These are phyloP conservation scores for Xerocomus spinulosus DNA, from an alignment of 768 basidiomycete species.

Conservation along the genomic window DNA sequence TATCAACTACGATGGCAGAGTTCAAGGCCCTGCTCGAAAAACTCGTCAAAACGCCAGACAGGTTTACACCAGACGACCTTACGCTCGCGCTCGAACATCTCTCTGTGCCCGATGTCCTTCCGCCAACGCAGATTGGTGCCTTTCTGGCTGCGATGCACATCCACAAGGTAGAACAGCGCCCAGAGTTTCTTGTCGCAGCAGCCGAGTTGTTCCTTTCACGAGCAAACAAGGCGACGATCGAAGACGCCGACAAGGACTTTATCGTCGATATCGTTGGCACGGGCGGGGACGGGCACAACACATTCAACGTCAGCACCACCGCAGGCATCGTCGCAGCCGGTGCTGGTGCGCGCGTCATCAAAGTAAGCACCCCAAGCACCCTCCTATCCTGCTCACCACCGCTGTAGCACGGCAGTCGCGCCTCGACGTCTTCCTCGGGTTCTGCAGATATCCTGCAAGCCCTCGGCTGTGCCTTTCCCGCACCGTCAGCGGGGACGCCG, in stretches of 20 bases:
- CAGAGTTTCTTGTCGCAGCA: conserved; percentile 75
- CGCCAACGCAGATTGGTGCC: conserved; percentile 77
- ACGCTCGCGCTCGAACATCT: conserved; percentile 68
- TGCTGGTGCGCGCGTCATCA: conserved; percentile 88
- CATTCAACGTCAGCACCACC: conserved; percentile 95
- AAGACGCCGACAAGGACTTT: conserved; percentile 61
- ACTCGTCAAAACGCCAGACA: conserved; percentile 75
- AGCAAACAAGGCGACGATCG: conserved; percentile 58
- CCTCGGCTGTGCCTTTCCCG: conserved; percentile 70
- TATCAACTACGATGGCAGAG: conserved; percentile 16
- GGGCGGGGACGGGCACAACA: conserved; percentile 89
- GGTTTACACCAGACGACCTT: conserved; percentile 76
- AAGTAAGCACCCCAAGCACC: conserved; percentile 68
- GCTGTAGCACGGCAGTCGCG: conserved; percentile 77
- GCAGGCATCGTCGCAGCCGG: conserved; percentile 93
- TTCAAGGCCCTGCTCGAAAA: conserved; percentile 79
- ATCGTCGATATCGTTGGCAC: conserved; percentile 46
- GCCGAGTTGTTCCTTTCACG: conserved; percentile 70
- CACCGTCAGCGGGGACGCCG: conserved; percentile 46
- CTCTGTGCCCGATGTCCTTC: conserved; percentile 58
- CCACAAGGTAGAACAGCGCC: conserved; percentile 68
- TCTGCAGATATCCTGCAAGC: conserved; percentile 89
- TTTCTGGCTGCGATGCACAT: conserved; percentile 86
- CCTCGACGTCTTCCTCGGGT: conserved; percentile 91
- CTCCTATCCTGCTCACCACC: not conserved